Base-by-base conservation (phyloP, 1,284 basidiomycete species). In the Hymenochaete sp. region DNA sequence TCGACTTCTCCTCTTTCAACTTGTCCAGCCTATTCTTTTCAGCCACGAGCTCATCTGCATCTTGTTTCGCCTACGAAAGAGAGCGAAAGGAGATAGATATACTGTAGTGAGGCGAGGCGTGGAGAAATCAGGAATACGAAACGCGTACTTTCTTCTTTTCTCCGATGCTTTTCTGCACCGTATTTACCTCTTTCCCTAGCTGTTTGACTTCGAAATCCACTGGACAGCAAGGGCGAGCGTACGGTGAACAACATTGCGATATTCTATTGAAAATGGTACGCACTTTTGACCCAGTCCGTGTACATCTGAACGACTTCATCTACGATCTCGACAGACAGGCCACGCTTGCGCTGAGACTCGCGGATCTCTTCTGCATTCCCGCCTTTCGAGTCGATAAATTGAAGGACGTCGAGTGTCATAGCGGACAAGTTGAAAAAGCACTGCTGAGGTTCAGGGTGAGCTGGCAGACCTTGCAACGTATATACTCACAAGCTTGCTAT, bases 281-380 rank as follows among this genome's bases (percentile, higher is more conserved):
- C 60, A 93, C 92, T 79, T 63, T 85, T 87, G 32, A 88, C 85
- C 93, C 93, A 96, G 56, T 91, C 81, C 42, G 81, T 72, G 65
- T 98, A 97, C 76, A 96, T 82, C 57, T 78, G 76, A 53, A 98
- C 82, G 50, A 98, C 80, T 63, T 98, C 87, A 65, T 97, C 93
- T 10, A 98, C 93, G 54, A 97, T 64, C 65, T 93, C 91, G 38
- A 89, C 87, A 19, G 85, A 74, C 37, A 91, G 83, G 5, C 87
- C 87, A 33, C 96, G 79, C 67, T 93, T 95, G 61, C 81, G 74
- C 69, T 98, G 93, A 11, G 92, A 96, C 59, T 93, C 91, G 52
- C 84, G 73, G 55, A 98, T 93, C 59, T 85, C 75, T 56, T 90
- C 82, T n/a, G 93, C 82, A 68, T 97, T 89, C 40, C 95, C 96